Evolutionary conservation across 1,284 basidiomycete genomes (phyloP), one percentile per base, ranked within the genome.

Genomic region (Ceratobasidium sp.): DNA sequence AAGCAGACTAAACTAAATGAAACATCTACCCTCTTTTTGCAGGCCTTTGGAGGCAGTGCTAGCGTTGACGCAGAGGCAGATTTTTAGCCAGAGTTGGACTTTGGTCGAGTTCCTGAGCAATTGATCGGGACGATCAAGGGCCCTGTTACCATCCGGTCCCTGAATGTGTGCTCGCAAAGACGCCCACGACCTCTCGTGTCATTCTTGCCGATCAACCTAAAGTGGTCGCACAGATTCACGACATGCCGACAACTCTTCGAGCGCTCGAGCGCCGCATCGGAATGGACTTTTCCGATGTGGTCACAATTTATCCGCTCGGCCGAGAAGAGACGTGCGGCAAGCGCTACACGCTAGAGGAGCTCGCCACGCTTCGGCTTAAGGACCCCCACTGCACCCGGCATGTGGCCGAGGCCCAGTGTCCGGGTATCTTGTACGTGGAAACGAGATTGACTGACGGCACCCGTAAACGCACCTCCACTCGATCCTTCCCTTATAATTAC

Each of bases 341-440:
- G 39, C 24, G 51, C 1, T 68, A 68, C 39, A 68, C 53, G 6
- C 1, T 41, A 22, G 34, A 53, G 34, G 29, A 54, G 24, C 11
- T 68, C 6, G 13, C 29, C 0, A 6, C n/a, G 9, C 65, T 68
- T 11, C 29, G n/a, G n/a, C n/a, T n/a, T n/a, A n/a, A 31, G 3
- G 22, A 68, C 29, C 65, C 65, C 11, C 65, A 46, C 3, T 68
- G 65, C 22, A 53, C 34, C 4, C 63, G 48, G 22, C 24, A 53
- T 16, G 19, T 51, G 2, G 48, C 24, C 14, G 19, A 51, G 5
- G 49, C 22, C 8, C 54, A 39, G 0, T 69, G 66, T 39, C 14
- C 14, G 6, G 62, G 62, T 9, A 51, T 64, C 1, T 43, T 64
- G 9, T 64, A 64, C 48, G 22, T 48, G 6, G 62, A 64, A 31